Base-by-base conservation (phyloP, 2,329 filamentous ascomycete species). In the Aplosporella prunicola region DNA sequence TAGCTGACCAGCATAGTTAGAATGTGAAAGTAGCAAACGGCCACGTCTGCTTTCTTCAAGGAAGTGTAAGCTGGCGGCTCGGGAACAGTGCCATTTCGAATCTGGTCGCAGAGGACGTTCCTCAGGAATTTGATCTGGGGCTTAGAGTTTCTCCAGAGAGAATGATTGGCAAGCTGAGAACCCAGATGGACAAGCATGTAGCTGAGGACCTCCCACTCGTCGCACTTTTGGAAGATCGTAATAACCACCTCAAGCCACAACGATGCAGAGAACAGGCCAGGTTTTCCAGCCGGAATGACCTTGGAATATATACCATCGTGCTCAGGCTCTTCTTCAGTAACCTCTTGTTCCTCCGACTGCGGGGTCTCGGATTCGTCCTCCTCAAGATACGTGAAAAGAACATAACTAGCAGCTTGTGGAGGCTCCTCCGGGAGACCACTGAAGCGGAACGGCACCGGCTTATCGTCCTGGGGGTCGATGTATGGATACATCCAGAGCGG, bases 151-250 rank as follows among this genome's bases (percentile, higher is more conserved):
- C 71, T 72, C 55, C 95, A 95, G 10, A 96, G 68, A 9, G 84
- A 80, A 52, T 91, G 86, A 49, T 98, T 98, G 57, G 80, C 83
- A 15, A 98, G 69, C 51, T 96, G 89, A 18, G 84, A 81, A 1
- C 86, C 83, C 8, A 95, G 66, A 56, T 94, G 84, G 5, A 86
- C 82, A 20, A 98, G 67, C 13, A 89, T 74, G 54, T 89, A 95
- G 58, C 85, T 89, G 66, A 93, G 94, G 2, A 93, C 68, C 55
- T 96, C 87, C 88, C 89, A 96, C 44, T 91, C 80, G 32, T 76
- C 74, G 26, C 80, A 82, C 39, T 78, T 72, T 46, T 82, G 76
- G 28, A 93, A 63, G n/a, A 91, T 64, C n/a, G 70, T 69, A 17
- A 85, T 73, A 24, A 93, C 68, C 9, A 78, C 71, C 45, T 88